Percentiles rank a stretch among this genome's conserved stretches.
phyloP scores from a whole-genome alignment of 1,284 basidiomycete genomes.

The Volvariella volvacea region DNA sequence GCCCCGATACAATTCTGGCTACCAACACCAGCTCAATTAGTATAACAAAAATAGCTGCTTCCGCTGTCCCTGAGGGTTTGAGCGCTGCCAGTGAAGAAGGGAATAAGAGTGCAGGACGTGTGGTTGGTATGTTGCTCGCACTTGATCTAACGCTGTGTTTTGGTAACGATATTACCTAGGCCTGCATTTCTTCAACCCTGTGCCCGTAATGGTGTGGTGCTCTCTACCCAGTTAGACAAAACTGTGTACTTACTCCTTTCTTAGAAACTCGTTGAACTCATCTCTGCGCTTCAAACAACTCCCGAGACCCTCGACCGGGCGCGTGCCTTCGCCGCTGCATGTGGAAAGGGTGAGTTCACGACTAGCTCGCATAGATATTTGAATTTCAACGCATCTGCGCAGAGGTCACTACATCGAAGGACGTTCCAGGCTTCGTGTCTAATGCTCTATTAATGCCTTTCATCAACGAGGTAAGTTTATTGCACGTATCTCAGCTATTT shows the following conservation, averaged over 20 bases:
- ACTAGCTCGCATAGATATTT: not conserved
- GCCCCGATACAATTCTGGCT: constrained; percentile 78
- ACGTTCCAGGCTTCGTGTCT: constrained; percentile 88
- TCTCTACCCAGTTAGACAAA: constrained; percentile 4
- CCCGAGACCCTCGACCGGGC: constrained; percentile 72
- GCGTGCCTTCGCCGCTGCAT: constrained; percentile 78
- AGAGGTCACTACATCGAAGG: constrained; percentile 86
- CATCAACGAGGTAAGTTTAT: constrained; percentile 67
- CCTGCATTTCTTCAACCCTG: constrained; percentile 94
- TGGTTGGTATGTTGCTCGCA: constrained; percentile 51
- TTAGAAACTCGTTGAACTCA: constrained; percentile 88
- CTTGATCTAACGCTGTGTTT: not conserved
- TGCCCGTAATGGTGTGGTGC: constrained; percentile 78
- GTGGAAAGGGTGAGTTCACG: constrained; percentile 70
- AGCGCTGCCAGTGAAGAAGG: constrained; percentile 57
- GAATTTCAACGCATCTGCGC: constrained; percentile 6
- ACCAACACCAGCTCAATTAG: constrained; percentile 94
- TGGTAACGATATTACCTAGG: constrained; percentile 34
- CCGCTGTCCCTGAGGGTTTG: constrained; percentile 55
- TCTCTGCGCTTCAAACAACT: constrained; percentile 89
- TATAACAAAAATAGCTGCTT: constrained; percentile 87
- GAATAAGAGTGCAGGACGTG: constrained; percentile 55
- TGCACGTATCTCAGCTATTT: no score
- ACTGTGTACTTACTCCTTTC: not conserved
- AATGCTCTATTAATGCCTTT: constrained; percentile 89